Percentiles rank a stretch among this genome's conserved stretches.
These are phyloP conservation scores for Neonectria coccinea DNA, from an alignment of 2,329 filamentous ascomycete species.

Conservation along the genomic window DNA sequence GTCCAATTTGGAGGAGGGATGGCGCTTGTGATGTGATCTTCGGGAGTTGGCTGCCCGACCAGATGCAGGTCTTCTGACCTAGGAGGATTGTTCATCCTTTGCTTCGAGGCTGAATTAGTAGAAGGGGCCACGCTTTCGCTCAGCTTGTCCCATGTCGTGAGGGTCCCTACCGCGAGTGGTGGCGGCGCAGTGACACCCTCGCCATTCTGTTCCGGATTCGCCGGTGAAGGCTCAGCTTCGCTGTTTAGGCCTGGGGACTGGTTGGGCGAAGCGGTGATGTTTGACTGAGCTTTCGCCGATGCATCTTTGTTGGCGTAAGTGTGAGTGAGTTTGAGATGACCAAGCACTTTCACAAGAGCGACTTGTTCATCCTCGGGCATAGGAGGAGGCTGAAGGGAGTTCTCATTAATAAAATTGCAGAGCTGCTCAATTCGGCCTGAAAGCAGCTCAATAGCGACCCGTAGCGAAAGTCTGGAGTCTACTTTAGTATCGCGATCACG, in stretches of 20 bases:
- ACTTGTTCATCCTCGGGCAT: constrained; percentile 47
- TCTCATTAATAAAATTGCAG: constrained; percentile 54
- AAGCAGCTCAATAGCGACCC: constrained; percentile 34
- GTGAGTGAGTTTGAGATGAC: constrained; percentile 30
- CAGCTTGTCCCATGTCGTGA: constrained; percentile 17
- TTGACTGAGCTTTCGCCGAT: constrained; percentile 7
- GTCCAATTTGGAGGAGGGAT: constrained; percentile 26
- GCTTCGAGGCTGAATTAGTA: constrained; percentile 1
- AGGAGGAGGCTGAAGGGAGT: constrained; percentile 52
- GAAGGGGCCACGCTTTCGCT: background rate
- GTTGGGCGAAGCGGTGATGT: constrained; percentile 7
- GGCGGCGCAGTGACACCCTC: constrained; percentile 1
- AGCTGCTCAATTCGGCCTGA: constrained; percentile 33
- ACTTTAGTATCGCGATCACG: background rate
- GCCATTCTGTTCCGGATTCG: constrained; percentile 1
- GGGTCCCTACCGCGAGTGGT: background rate
- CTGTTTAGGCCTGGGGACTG: constrained; percentile 12
- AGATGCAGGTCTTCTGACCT: constrained; percentile 13
- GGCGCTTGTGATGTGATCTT: constrained; percentile 8
- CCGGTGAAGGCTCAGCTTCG: background rate
- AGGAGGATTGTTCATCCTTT: background rate
- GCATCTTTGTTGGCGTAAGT: constrained; percentile 32
- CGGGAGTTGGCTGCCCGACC: constrained; percentile 16
- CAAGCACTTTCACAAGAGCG: constrained; percentile 31
- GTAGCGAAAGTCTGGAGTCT: constrained; percentile 26